Evolutionary conservation across 1,139 yeast genomes (phyloP).

Genomic region (Debaryomycetaceae sp.): DNA sequence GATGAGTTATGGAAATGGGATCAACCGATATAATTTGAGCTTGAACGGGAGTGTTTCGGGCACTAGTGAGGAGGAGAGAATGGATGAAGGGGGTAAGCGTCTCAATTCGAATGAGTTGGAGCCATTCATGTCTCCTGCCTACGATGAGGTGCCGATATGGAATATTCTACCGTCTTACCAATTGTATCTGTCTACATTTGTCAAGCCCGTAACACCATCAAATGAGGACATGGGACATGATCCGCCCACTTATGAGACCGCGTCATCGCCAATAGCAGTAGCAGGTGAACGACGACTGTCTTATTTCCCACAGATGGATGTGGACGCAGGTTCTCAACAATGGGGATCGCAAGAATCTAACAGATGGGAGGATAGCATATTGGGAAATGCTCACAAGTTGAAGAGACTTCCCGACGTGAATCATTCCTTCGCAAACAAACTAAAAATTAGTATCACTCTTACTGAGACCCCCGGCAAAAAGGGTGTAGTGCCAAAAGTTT

Average conservation of each 20-base stretch:
- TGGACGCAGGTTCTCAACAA: neutral
- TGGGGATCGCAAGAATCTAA: conserved; percentile 20
- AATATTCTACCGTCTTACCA: conserved; percentile 29
- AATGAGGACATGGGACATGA: conserved; percentile 3
- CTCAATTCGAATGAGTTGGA: neutral
- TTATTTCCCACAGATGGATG: neutral
- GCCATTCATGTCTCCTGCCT: conserved; percentile 19
- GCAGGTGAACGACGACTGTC: neutral
- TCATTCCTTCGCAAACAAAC: conserved; percentile 23
- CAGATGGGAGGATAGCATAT: conserved; percentile 36
- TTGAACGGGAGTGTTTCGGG: neutral
- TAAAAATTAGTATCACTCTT: conserved; percentile 28
- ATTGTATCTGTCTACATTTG: conserved; percentile 12
- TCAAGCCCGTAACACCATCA: conserved; percentile 5
- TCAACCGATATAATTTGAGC: neutral
- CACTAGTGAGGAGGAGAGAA: neutral
- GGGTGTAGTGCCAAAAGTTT: conserved; percentile 24
- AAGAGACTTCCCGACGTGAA: conserved; percentile 30
- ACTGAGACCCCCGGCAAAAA: conserved; percentile 35
- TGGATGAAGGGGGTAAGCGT: neutral
- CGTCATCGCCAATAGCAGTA: conserved; percentile 1
- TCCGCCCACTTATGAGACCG: conserved; percentile 10
- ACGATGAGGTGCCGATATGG: conserved; percentile 24
- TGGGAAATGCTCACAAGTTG: conserved; percentile 36
- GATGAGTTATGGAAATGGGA: neutral